Conservation (phyloP, 441 rosid genomes). For the Bocquillonia castaneifolia region DNA sequence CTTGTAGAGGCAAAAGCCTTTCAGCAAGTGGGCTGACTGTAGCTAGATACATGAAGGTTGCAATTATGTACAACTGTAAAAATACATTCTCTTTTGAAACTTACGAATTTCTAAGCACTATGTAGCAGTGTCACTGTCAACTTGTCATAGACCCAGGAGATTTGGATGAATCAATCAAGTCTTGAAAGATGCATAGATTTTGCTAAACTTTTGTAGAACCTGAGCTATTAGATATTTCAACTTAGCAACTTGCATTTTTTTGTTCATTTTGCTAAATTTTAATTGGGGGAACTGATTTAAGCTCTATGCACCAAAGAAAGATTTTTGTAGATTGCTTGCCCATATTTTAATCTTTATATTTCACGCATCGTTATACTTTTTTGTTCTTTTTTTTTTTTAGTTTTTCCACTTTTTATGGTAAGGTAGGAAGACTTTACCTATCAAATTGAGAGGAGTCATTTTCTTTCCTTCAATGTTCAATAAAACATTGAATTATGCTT, state of each 20-base stretch:
- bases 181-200: not conserved
- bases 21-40: not conserved
- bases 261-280: not conserved
- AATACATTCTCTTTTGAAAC: not conserved
- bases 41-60: slow-evolving; percentile 1
- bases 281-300: not conserved
- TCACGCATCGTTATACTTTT: not conserved
- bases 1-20: not conserved
- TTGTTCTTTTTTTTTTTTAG: not conserved
- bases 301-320: not conserved
- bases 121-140: not conserved
- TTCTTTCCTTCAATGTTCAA: not conserved
- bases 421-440: slow-evolving; percentile 3
- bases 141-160: not conserved
- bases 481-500: not conserved
- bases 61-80: not conserved
- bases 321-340: not conserved
- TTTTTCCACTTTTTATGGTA: not conserved
- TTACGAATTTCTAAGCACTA: not conserved
- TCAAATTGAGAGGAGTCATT: not conserved
- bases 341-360: not conserved
- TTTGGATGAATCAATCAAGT: not conserved
- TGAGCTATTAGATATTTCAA: not conserved
- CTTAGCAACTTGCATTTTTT: not conserved
- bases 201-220: not conserved